These are phyloP conservation scores for Carex parvula DNA, from an alignment of 176 grass and related monocot genomes.

Conservation along the genomic window DNA sequence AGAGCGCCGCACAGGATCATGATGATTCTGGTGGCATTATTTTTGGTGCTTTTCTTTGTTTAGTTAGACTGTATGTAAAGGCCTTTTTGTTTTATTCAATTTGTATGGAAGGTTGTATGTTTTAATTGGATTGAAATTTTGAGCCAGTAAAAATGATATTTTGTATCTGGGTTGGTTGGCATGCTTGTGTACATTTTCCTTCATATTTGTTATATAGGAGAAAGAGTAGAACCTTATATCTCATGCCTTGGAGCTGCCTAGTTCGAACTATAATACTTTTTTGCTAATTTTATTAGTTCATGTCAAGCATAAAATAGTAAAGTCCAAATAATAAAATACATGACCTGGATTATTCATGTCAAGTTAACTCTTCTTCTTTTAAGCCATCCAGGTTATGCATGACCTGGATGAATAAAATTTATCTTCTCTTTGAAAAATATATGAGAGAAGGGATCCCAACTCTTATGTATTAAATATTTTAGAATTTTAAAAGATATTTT, in stretches of 20 bases:
- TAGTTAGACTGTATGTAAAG: constrained; percentile 18
- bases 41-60: neutral
- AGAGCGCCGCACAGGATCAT: neutral
- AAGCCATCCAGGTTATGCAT: too few relatives aligned
- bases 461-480: neutral
- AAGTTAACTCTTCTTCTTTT: too few relatives aligned
- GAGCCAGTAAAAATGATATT: neutral
- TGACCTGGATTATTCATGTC: too few relatives aligned
- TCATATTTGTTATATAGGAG: neutral
- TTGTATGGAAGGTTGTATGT: neutral
- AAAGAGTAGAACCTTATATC: neutral
- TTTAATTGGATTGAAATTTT: constrained; percentile 14
- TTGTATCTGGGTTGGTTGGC: neutral
- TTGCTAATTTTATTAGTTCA: neutral
- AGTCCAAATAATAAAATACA: too few relatives aligned
- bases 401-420: neutral
- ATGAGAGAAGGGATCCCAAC: neutral
- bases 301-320: neutral
- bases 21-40: constrained; percentile 2
- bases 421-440: neutral
- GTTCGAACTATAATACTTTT: neutral
- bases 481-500: too few relatives aligned
- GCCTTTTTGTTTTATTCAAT: constrained; percentile 20
- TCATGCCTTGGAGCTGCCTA: neutral
- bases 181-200: constrained; percentile 7